phyloP scores from a whole-genome alignment of 345 rosid species.

The Gossypium herbaceum region DNA sequence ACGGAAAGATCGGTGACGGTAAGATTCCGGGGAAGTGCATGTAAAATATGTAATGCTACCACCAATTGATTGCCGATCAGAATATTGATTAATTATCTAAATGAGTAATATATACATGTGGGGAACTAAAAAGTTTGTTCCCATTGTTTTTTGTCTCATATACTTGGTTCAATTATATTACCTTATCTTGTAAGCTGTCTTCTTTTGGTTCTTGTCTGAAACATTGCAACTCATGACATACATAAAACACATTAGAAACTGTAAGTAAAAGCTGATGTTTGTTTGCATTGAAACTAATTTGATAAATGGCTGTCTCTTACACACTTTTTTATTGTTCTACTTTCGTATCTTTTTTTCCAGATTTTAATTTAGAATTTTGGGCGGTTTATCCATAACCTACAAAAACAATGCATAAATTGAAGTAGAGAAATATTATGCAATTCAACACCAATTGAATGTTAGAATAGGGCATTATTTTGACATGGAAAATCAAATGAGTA shows the following conservation, averaged over 20 bases:
- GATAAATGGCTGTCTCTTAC: too few relatives aligned
- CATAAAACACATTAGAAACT: background rate
- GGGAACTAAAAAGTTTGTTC: constrained; percentile 17
- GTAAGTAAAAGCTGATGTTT: background rate
- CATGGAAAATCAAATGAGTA: too few relatives aligned
- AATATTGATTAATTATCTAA: constrained; percentile 8
- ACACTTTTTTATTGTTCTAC: too few relatives aligned
- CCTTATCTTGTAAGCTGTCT: background rate
- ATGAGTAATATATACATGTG: constrained; percentile 12
- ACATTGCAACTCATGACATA: background rate
- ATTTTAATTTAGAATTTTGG: too few relatives aligned
- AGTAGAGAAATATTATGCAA: too few relatives aligned
- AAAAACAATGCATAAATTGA: too few relatives aligned
- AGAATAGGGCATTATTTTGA: too few relatives aligned
- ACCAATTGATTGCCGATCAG: constrained; percentile 8
- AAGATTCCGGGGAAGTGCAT: constrained; percentile 7
- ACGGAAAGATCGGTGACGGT: background rate
- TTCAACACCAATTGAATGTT: too few relatives aligned
- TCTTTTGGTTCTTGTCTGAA: background rate
- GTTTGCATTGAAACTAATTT: background rate
- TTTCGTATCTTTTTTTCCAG: too few relatives aligned
- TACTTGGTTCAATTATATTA: background rate
- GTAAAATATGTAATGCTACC: background rate
- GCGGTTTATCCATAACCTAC: too few relatives aligned
- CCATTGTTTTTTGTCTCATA: background rate